Evolutionary conservation across 2,329 filamentous ascomycete species (phyloP).

Genomic region (Pseudogymnoascus sp.): DNA sequence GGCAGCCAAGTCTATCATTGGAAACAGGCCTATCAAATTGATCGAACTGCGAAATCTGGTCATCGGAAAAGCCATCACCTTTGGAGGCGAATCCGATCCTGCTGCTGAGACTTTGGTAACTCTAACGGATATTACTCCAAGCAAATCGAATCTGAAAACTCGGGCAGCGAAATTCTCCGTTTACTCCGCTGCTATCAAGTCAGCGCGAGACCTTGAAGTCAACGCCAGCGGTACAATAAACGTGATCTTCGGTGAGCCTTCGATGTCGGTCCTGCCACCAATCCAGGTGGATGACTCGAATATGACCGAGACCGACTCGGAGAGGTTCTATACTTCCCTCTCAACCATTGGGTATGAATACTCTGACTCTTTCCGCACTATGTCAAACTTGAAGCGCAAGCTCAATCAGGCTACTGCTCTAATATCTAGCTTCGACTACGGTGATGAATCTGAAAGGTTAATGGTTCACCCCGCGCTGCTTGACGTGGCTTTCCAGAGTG

Average conservation of each 20-base stretch:
- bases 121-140: background rate
- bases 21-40: background rate
- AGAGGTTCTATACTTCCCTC: background rate
- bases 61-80: constrained; percentile 13
- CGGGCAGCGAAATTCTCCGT: background rate
- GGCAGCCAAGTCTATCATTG: constrained; percentile 25
- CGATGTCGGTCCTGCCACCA: background rate
- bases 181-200: background rate
- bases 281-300: background rate
- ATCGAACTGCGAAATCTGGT: constrained; percentile 12
- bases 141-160: background rate
- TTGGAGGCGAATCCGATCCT: constrained; percentile 9
- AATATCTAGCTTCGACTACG: background rate
- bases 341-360: background rate
- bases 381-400: constrained; percentile 12
- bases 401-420: constrained; percentile 10
- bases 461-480: constrained; percentile 8
- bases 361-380: background rate
- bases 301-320: background rate
- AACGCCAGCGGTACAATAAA: background rate
- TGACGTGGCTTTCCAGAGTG: constrained; percentile 12
- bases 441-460: background rate
- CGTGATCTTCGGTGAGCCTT: background rate
- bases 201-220: background rate
- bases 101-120: constrained; percentile 7